Evolutionary conservation across 2,329 filamentous ascomycete species (phyloP).

Genomic region (Fusarium brevicatenulatum): DNA sequence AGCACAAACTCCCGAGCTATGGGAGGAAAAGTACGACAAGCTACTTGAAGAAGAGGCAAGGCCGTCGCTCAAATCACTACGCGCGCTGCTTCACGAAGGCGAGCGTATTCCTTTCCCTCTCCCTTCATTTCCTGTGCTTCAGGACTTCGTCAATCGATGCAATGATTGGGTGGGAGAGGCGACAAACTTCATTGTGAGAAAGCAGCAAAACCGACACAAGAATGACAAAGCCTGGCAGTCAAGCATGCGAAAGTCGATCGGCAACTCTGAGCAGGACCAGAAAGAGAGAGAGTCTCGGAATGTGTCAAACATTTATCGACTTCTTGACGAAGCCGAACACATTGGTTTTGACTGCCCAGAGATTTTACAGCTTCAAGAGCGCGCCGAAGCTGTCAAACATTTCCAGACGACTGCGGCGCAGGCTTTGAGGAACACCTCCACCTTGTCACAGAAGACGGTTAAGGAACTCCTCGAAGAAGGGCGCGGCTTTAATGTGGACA

Average conservation of each 20-base stretch:
- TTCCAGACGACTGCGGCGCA: constrained; percentile 82
- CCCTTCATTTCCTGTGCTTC: constrained; percentile 81
- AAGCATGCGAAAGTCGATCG: constrained; percentile 75
- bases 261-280: constrained; percentile 67
- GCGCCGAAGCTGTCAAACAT: constrained; percentile 82
- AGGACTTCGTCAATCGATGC: constrained; percentile 92
- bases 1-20: constrained; percentile 83
- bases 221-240: constrained; percentile 89
- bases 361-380: constrained; percentile 85
- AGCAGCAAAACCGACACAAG: constrained; percentile 96
- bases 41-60: constrained; percentile 84
- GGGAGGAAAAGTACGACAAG: constrained; percentile 90
- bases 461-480: constrained; percentile 93
- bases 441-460: constrained; percentile 76
- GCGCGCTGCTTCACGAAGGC: constrained; percentile 87
- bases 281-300: constrained; percentile 89
- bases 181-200: constrained; percentile 93
- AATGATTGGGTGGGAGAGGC: constrained; percentile 99
- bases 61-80: constrained; percentile 86
- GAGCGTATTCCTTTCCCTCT: constrained; percentile 95
- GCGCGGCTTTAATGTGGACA: constrained; percentile 88
- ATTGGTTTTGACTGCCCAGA: constrained; percentile 95
- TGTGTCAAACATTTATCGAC: constrained; percentile 85
- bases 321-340: constrained; percentile 84
- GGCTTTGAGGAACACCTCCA: constrained; percentile 73